Evolutionary conservation across 2,329 filamentous ascomycete genomes (phyloP).

Genomic region (Botrytis elliptica): DNA sequence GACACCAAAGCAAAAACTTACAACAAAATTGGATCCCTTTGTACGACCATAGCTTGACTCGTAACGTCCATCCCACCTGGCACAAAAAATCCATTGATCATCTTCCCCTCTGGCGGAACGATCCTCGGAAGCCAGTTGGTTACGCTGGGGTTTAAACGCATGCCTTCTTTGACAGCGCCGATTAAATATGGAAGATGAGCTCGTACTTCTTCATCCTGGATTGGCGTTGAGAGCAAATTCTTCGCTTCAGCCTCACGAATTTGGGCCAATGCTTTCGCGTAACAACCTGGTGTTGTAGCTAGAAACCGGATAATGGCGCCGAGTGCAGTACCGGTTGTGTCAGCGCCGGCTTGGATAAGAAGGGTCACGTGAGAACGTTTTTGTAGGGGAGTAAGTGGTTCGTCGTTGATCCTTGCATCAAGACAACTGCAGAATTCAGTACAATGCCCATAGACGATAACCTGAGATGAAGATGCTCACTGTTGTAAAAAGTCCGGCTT

Average conservation of each 20-base stretch:
- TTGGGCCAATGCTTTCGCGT: neutral
- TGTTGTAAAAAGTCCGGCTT: conserved; percentile 10
- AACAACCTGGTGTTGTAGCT: neutral
- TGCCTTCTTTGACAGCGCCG: neutral
- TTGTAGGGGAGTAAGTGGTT: conserved; percentile 17
- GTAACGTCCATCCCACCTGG: conserved; percentile 44
- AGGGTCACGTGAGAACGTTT: conserved; percentile 19
- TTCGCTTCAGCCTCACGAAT: neutral
- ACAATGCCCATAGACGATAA: too few species aligned
- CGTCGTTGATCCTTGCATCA: conserved; percentile 3
- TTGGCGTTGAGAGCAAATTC: conserved; percentile 5
- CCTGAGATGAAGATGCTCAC: neutral
- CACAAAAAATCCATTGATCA: neutral
- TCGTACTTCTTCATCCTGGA: conserved; percentile 1
- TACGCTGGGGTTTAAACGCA: neutral
- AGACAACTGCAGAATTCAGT: neutral
- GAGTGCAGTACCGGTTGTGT: conserved; percentile 24
- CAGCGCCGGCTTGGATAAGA: conserved; percentile 26
- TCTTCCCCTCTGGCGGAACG: neutral
- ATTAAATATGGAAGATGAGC: conserved; percentile 12
- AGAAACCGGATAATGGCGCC: conserved; percentile 16
- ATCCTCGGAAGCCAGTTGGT: neutral
- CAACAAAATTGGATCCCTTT: conserved; percentile 49
- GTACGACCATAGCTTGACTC: conserved; percentile 54
- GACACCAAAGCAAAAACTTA: neutral